A percentile compares a stretch with the other conserved stretches of the same genome.
These are phyloP conservation scores for Poterioochromonas sp. DNA, from an alignment of 352 stramenopile genomes.

Conservation along the genomic window DNA sequence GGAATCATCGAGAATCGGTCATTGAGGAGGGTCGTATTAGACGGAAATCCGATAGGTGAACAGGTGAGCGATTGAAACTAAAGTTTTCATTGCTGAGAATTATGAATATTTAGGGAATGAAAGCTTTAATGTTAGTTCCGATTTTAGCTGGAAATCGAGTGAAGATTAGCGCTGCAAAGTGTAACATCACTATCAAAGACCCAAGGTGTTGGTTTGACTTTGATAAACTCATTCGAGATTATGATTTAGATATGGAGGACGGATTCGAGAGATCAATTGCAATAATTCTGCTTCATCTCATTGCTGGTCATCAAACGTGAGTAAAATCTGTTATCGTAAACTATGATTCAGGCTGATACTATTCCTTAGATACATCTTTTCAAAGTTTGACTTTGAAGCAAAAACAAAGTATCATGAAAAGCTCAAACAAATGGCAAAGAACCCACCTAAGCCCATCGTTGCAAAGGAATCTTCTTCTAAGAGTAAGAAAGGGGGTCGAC, in stretches of 20 bases:
- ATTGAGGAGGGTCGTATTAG: constrained; percentile 32
- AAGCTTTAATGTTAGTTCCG: neutral
- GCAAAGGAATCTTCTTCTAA: too few species aligned
- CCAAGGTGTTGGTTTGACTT: neutral
- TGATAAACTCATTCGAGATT: neutral
- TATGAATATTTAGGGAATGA: too few species aligned
- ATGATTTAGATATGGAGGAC: neutral
- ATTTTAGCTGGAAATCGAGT: neutral
- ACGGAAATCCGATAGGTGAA: constrained; percentile 40
- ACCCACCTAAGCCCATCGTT: too few species aligned
- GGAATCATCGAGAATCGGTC: constrained; percentile 10
- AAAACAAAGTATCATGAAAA: too few species aligned
- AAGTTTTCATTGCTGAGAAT: too few species aligned
- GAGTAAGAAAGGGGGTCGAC: too few species aligned
- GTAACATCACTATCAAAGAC: constrained; percentile 3
- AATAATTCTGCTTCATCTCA: neutral
- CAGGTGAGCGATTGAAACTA: too few species aligned
- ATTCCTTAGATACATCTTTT: neutral
- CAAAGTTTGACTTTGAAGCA: too few species aligned
- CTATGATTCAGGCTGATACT: neutral
- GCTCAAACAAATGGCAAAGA: too few species aligned
- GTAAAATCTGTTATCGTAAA: neutral
- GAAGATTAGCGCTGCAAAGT: neutral
- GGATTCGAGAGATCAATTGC: neutral
- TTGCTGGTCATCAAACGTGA: constrained; percentile 3